Percentiles rank a stretch among this genome's conserved stretches.
These are phyloP conservation scores for Phaeotremella skinneri DNA, from an alignment of 768 basidiomycete genomes.

Conservation along the genomic window DNA sequence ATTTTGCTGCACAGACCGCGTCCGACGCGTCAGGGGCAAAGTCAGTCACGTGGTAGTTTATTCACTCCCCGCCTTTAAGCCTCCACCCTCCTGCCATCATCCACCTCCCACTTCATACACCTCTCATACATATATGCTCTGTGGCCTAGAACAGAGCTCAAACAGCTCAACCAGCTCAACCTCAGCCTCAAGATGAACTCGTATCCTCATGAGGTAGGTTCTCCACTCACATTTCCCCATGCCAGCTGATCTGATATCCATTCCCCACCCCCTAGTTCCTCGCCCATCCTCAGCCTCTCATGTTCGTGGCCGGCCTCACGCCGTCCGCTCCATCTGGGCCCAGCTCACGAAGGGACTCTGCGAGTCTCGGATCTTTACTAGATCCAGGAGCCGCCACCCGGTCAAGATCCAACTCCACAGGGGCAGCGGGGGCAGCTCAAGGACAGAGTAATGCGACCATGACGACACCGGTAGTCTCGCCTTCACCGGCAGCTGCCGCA, in stretches of 20 bases:
- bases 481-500: conserved; percentile 9
- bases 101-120: background rate
- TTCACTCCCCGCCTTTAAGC: conserved; percentile 5
- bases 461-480: conserved; percentile 23
- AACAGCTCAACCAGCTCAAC: too few species aligned
- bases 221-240: background rate
- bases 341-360: conserved; percentile 14
- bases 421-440: background rate
- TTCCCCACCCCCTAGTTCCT: conserved; percentile 59
- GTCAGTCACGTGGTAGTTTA: background rate
- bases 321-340: conserved; percentile 16
- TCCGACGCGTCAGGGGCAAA: conserved; percentile 6
- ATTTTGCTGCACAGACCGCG: background rate
- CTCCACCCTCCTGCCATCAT: background rate
- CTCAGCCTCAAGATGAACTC: conserved; percentile 68
- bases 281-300: conserved; percentile 82
- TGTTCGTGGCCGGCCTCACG: conserved; percentile 89
- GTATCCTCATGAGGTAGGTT: conserved; percentile 66
- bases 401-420: conserved; percentile 1
- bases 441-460: conserved; percentile 6
- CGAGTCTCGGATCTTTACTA: conserved; percentile 10
- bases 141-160: background rate
- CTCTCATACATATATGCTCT: background rate
- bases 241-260: background rate
- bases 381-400: conserved; percentile 6